These are phyloP conservation scores for Salix arbutifolia DNA, from an alignment of 345 rosid species.

Conservation along the genomic window DNA sequence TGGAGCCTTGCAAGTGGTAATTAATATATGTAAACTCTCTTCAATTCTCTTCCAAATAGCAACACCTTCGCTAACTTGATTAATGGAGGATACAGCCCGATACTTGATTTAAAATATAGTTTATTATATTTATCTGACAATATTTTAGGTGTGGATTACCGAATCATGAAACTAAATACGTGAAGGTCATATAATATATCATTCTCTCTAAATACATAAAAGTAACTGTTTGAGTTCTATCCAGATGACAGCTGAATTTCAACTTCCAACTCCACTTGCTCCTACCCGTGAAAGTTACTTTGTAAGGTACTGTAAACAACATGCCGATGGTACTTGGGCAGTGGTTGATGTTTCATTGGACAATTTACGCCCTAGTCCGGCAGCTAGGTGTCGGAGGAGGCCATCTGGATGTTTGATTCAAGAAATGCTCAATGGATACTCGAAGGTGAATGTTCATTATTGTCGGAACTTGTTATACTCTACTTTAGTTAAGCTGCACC, in stretches of 20 bases:
- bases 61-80: background rate
- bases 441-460: slow-evolving; percentile 46
- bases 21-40: slow-evolving; percentile 17
- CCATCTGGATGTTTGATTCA: slow-evolving; percentile 92
- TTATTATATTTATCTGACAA: background rate
- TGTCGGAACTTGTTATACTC: background rate
- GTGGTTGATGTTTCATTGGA: slow-evolving; percentile 94
- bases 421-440: slow-evolving; percentile 70
- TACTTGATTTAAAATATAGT: background rate
- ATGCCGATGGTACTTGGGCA: slow-evolving; percentile 74
- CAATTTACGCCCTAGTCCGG: slow-evolving; percentile 47
- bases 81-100: background rate
- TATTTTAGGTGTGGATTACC: background rate
- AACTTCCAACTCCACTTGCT: slow-evolving; percentile 72
- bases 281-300: slow-evolving; percentile 72
- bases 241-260: slow-evolving; percentile 84
- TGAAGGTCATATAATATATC: background rate
- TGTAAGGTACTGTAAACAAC: slow-evolving; percentile 73
- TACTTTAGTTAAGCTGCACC: background rate
- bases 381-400: slow-evolving; percentile 54
- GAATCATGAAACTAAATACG: background rate
- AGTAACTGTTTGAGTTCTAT: background rate
- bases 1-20: slow-evolving; percentile 82
- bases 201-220: background rate
- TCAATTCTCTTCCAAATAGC: background rate